Evolutionary conservation across 495 filamentous ascomycete genomes (phyloP), one percentile per base, ranked within the genome.

Genomic region (Tetracladium setigerum): DNA sequence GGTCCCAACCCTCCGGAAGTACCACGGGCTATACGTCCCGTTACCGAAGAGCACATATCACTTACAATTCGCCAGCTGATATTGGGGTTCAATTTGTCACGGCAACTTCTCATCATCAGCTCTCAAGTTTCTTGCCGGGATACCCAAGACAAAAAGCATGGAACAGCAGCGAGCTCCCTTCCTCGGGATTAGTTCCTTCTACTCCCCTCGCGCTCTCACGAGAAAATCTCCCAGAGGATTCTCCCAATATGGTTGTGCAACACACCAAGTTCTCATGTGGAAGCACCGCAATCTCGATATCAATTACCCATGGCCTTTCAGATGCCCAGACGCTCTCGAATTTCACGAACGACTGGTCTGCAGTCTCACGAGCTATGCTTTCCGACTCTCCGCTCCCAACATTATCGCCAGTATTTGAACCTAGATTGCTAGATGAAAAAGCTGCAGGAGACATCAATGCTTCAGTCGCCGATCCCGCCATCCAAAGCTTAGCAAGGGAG

Each of bases 281-380:
- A 7, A 72, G 68, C 3, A 65, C 64, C 33, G 64, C 64, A 2
- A 34, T 77, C 5, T 61, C 65, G 24, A 56, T 71, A 15, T 67
- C 62, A 33, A 43, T 72, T 1, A 61, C 68, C 0, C 74, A 79
- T 52, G 63, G 65, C 13, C 54, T 78, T 5, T 66, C 67, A 1
- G 76, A 79, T 56, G 70, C 72, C 2, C 56, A 67, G 22, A 38
- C 67, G 1, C 46, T 79, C n/a, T 55, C 67, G 11, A 50, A 62
- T 14, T 78, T 79, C 27, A 59, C 67, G 4, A 63, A 74, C 24
- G 60, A 67, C 30, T 76, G 68, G 71, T 63, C 67, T 30, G 47
- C 45, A 17, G 32, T 63, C 50, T 38, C 43, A 32, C 33, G 33
- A 15, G 41, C 49, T 37, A 7, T 55, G 4, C 31, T 53, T 8